Percentiles rank a stretch among this genome's conserved stretches.
Evolutionary conservation across 805 yeast genomes (phyloP).

Genomic region (Millerozyma acaciae): DNA sequence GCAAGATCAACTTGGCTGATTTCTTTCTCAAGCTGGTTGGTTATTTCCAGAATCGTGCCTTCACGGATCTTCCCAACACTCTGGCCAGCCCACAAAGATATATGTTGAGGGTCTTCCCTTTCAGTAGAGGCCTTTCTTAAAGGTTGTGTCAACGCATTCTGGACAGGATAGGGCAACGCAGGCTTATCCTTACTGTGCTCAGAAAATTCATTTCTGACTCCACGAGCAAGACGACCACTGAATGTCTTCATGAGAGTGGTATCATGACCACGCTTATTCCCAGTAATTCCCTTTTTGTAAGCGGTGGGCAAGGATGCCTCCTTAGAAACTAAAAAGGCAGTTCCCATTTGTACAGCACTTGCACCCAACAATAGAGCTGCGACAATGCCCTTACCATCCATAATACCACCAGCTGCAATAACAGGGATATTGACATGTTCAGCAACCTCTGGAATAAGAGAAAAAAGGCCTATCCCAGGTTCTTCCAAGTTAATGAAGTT

Average conservation of each 20-base stretch:
- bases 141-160: slow-evolving; percentile 14
- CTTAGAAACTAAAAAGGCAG: slow-evolving; percentile 40
- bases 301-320: slow-evolving; percentile 16
- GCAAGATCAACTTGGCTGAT: not conserved
- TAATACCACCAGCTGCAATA: slow-evolving; percentile 55
- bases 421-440: slow-evolving; percentile 9
- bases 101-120: not conserved
- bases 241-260: slow-evolving; percentile 1
- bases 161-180: slow-evolving; percentile 13
- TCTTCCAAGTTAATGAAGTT: slow-evolving; percentile 27
- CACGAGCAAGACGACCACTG: slow-evolving; percentile 16
- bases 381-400: slow-evolving; percentile 25
- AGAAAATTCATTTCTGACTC: slow-evolving; percentile 9
- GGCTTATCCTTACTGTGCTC: slow-evolving; percentile 3
- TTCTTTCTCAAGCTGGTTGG: not conserved
- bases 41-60: not conserved
- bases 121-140: slow-evolving; percentile 8
- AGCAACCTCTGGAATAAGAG: slow-evolving; percentile 21
- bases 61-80: not conserved
- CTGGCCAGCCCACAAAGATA: slow-evolving; percentile 2
- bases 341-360: slow-evolving; percentile 54
- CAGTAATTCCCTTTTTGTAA: slow-evolving; percentile 2
- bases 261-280: not conserved
- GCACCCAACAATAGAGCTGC: slow-evolving; percentile 40
- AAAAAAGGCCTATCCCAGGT: slow-evolving; percentile 28